Base-by-base conservation (phyloP, 345 rosid genomes). In the Eucalyptus marginata region DNA sequence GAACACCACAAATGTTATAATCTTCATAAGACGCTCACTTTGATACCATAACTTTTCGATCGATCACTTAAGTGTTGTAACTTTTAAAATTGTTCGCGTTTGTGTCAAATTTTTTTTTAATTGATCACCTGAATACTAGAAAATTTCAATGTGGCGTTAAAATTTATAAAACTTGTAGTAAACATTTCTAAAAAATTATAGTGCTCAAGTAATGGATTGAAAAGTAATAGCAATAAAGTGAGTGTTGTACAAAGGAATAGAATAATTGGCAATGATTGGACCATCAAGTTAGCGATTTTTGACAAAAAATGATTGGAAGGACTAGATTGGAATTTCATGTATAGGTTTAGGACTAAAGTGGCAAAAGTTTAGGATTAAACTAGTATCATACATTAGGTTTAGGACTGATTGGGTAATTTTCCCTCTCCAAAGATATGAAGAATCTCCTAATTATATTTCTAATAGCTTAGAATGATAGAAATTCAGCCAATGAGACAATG, bases 91-190 rank as follows among this genome's bases (percentile, higher is more conserved):
- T 56, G 62, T 56, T 24, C 1, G 3, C 29, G 25, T 56, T 56
- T 56, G 62, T 56, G 29, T 56, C 3, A 8, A 9, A 24, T 22
- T 11, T 56, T 56, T 1, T 56, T 9, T 56, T 56, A 56, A 9
- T 56, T 0, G 5, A 56, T 56, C 5, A 24, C 29, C 1, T 0
- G 0, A 22, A 56, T 56, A 56, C 62, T 0, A 24, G 1, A 9
- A 56, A 56, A 24, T 56, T 56, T 22, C 27, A 9, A 1, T 10
- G 4, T 24, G 62, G 62, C 0, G 6, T 56, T 22, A 56, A 56
- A 22, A 56, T 56, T 56, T 8, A 4, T 56, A 22, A 10, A 56
- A 22, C 3, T 56, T 20, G 11, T 56, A 24, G 62, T 56, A 22
- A 56, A 56, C 62, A 10, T 56, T 56, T 56, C 29, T 56, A 56